Evolutionary conservation across 1,284 basidiomycete species (phyloP).

Genomic region (Naganishia sp.): DNA sequence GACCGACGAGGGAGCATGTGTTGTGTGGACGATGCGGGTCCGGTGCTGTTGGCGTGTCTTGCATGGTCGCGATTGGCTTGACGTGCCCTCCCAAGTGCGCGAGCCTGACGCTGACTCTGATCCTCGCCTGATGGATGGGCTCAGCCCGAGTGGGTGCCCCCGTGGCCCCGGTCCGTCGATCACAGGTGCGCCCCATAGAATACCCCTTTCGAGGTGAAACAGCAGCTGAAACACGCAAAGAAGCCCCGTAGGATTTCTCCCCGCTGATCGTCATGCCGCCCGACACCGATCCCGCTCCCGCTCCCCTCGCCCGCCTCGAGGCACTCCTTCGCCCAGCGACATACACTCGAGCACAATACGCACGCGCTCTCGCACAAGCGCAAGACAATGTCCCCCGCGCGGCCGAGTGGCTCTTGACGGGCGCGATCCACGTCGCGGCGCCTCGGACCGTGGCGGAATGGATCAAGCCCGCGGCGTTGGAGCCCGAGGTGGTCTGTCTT

Average conservation of each 20-base stretch:
- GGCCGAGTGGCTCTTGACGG: conserved; percentile 55
- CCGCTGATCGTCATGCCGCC: background rate
- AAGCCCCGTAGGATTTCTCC: no score
- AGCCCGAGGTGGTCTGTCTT: background rate
- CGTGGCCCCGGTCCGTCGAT: background rate
- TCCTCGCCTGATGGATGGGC: no score
- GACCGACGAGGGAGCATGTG: conserved; percentile 55
- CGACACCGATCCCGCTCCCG: conserved; percentile 40
- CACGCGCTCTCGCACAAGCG: conserved; percentile 64
- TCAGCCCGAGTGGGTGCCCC: background rate
- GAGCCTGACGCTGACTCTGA: no score
- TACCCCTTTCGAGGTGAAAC: background rate
- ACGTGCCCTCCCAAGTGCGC: background rate
- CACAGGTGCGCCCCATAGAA: background rate
- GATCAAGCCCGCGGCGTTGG: background rate
- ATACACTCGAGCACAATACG: conserved; percentile 42
- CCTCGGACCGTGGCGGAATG: conserved; percentile 50
- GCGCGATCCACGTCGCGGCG: conserved; percentile 33
- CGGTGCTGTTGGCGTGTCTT: conserved; percentile 2
- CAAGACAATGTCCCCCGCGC: conserved; percentile 66
- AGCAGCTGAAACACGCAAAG: background rate
- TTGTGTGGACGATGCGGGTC: conserved; percentile 49
- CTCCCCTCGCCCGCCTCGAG: conserved; percentile 47
- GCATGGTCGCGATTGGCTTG: background rate
- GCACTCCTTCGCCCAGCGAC: conserved; percentile 47